Conservation (phyloP, 2,329 filamentous ascomycete species). For the Talaromyces amestolkiae region DNA sequence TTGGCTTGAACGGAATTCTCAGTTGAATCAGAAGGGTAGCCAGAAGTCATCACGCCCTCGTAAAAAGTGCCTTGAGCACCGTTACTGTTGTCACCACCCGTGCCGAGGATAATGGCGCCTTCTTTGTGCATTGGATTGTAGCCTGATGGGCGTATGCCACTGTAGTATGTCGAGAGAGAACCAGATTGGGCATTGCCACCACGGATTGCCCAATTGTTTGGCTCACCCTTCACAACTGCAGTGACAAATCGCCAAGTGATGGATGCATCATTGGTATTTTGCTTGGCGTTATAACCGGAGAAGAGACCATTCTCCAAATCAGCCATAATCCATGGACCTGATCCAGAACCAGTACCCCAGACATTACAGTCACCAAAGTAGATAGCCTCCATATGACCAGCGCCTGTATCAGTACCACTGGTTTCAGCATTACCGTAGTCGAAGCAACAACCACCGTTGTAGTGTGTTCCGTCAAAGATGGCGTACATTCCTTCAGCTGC, state of each 20-base stretch:
- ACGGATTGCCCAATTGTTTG: conserved; percentile 11
- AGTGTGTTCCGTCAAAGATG: conserved; percentile 14
- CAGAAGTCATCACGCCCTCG: conserved; percentile 14
- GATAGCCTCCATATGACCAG: conserved; percentile 17
- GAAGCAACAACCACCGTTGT: conserved; percentile 13
- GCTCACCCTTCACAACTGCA: conserved; percentile 8
- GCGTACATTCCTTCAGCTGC: conserved; percentile 13
- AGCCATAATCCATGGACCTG: conserved; percentile 15
- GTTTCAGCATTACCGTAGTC: conserved; percentile 16
- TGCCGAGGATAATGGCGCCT: conserved; percentile 15
- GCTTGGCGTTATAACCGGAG: not conserved
- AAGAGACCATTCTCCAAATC: conserved; percentile 14
- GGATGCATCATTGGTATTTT: conserved; percentile 4
- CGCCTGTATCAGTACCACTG: conserved; percentile 10
- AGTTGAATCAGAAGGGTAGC: conserved; percentile 11
- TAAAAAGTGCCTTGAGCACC: conserved; percentile 14
- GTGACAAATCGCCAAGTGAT: conserved; percentile 10
- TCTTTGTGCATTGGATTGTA: conserved; percentile 15
- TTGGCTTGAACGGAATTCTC: conserved; percentile 14
- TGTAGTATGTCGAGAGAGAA: conserved; percentile 9
- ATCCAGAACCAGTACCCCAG: conserved; percentile 6
- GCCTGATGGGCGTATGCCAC: conserved; percentile 7
- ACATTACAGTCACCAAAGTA: conserved; percentile 3
- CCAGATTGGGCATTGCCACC: conserved; percentile 10
- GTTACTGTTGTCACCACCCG: conserved; percentile 14